Percentiles rank a stretch among this genome's conserved stretches.
These are phyloP conservation scores for Sarocladiaceae sp. DNA, from an alignment of 2,329 filamentous ascomycete genomes.

Conservation along the genomic window DNA sequence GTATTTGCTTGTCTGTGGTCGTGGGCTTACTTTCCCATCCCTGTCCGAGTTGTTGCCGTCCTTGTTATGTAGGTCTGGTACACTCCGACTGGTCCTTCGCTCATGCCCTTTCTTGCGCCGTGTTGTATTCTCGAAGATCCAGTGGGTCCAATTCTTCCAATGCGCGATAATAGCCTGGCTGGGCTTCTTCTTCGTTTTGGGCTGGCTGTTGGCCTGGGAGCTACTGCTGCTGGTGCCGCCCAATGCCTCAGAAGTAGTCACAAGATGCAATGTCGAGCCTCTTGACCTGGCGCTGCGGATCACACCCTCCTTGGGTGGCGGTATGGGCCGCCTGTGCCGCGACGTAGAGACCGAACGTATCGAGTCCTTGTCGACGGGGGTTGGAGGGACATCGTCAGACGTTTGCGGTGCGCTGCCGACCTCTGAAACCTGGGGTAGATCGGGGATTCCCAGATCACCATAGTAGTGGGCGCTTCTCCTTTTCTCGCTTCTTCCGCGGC, in stretches of 20 bases:
- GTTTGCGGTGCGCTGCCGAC: slow-evolving; percentile 37
- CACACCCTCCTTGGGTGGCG: slow-evolving; percentile 78
- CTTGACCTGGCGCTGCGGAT: slow-evolving; percentile 64
- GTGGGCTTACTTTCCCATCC: slow-evolving; percentile 40
- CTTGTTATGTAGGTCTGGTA: slow-evolving; percentile 51
- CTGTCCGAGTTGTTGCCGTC: slow-evolving; percentile 31
- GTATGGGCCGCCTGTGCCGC: slow-evolving; percentile 65
- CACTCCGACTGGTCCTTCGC: slow-evolving; percentile 49
- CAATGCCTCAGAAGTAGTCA: slow-evolving; percentile 56
- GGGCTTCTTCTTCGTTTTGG: slow-evolving; percentile 49
- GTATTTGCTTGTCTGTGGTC: slow-evolving; percentile 56
- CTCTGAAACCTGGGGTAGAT: slow-evolving; percentile 73
- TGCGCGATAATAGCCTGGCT: slow-evolving; percentile 53
- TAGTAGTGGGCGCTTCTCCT: slow-evolving; percentile 64
- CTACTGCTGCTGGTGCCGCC: slow-evolving; percentile 17
- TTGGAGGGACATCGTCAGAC: slow-evolving; percentile 51
- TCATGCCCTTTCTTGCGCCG: slow-evolving; percentile 39
- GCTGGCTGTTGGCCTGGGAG: slow-evolving; percentile 25
- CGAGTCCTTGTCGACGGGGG: slow-evolving; percentile 73
- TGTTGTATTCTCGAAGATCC: slow-evolving; percentile 55
- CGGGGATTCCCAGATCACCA: slow-evolving; percentile 58
- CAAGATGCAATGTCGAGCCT: slow-evolving; percentile 80
- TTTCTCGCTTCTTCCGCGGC: slow-evolving; percentile 66
- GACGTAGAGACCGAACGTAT: slow-evolving; percentile 72
- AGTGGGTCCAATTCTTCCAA: slow-evolving; percentile 60